A percentile compares a stretch with the other conserved stretches of the same genome.
These are phyloP conservation scores for Phytomonas sp. DNA, from an alignment of 208 protist species.

Conservation along the genomic window DNA sequence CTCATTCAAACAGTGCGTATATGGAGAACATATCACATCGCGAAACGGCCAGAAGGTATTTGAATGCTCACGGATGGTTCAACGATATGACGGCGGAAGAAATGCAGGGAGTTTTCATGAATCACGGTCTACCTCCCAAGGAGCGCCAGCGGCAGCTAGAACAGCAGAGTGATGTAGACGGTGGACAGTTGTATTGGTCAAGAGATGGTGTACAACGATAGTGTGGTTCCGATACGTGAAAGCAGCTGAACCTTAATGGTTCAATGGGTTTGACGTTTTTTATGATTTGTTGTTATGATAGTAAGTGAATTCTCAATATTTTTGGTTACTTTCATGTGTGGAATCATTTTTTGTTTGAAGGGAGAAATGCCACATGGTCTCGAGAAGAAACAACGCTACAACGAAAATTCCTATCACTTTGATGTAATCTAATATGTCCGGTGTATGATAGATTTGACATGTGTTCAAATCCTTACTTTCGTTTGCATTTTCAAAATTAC, in stretches of 20 bases:
- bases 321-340: not conserved
- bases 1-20: slow-evolving; percentile 54
- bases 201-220: slow-evolving; percentile 9
- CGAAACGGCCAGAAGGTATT: slow-evolving; percentile 56
- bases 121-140: slow-evolving; percentile 42
- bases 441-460: not conserved
- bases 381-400: not conserved
- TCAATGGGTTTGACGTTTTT: not conserved
- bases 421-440: not conserved
- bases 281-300: not conserved
- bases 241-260: not conserved
- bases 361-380: not conserved
- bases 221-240: not conserved
- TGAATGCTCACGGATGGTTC: slow-evolving; percentile 79
- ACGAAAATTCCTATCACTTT: not conserved
- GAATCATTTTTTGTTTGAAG: not conserved
- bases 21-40: slow-evolving; percentile 28
- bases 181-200: slow-evolving; percentile 43
- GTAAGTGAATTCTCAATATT: not conserved
- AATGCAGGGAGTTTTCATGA: slow-evolving; percentile 71
- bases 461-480: not conserved
- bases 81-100: slow-evolving; percentile 73
- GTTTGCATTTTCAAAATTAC: not conserved
- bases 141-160: slow-evolving; percentile 40
- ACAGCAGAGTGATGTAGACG: slow-evolving; percentile 14